These are phyloP conservation scores for Ganoderma multipileum DNA, from an alignment of 1,284 basidiomycete genomes.

Conservation along the genomic window DNA sequence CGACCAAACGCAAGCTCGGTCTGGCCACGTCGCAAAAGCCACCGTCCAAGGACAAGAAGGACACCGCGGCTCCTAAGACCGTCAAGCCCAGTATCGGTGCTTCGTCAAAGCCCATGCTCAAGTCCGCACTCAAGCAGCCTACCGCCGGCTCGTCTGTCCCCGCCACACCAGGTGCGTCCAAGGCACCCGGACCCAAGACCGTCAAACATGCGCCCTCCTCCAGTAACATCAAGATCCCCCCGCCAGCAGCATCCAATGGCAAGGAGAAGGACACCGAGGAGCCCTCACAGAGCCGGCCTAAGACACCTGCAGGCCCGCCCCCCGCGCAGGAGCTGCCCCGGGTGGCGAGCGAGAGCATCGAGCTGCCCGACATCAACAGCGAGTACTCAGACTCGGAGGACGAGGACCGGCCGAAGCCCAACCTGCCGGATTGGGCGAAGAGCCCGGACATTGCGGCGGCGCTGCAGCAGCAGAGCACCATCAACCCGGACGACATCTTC, in stretches of 20 bases:
- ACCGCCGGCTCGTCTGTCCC: slow-evolving; percentile 23
- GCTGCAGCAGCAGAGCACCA: slow-evolving; percentile 78
- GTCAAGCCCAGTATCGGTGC: slow-evolving; percentile 39
- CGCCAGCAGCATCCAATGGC: slow-evolving; percentile 43
- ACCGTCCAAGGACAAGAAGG: slow-evolving; percentile 52
- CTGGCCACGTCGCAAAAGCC: slow-evolving; percentile 53
- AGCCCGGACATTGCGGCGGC: slow-evolving; percentile 84
- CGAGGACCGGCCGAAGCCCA: slow-evolving; percentile 74
- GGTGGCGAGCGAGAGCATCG: slow-evolving; percentile 81
- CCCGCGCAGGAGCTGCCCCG: slow-evolving; percentile 53
- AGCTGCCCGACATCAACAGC: slow-evolving; percentile 92
- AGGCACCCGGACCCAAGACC: slow-evolving; percentile 30
- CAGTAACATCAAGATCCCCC: slow-evolving; percentile 30
- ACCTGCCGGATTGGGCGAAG: slow-evolving; percentile 89
- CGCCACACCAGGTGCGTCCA: slow-evolving; percentile 21
- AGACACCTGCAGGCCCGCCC: slow-evolving; percentile 48
- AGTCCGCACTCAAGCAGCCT: slow-evolving; percentile 42
- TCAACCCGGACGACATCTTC: slow-evolving; percentile 94
- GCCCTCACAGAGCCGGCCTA: slow-evolving; percentile 52
- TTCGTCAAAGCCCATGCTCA: slow-evolving; percentile 39
- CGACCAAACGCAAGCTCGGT: slow-evolving; percentile 71
- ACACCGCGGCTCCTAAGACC: slow-evolving; percentile 41
- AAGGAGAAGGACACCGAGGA: slow-evolving; percentile 52
- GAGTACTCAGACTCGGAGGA: slow-evolving; percentile 97
- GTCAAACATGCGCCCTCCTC: slow-evolving; percentile 30